Percentiles rank a stretch among this genome's conserved stretches.
Evolutionary conservation across 495 filamentous ascomycete species (phyloP).

Genomic region (Aspergillus avenaceus): DNA sequence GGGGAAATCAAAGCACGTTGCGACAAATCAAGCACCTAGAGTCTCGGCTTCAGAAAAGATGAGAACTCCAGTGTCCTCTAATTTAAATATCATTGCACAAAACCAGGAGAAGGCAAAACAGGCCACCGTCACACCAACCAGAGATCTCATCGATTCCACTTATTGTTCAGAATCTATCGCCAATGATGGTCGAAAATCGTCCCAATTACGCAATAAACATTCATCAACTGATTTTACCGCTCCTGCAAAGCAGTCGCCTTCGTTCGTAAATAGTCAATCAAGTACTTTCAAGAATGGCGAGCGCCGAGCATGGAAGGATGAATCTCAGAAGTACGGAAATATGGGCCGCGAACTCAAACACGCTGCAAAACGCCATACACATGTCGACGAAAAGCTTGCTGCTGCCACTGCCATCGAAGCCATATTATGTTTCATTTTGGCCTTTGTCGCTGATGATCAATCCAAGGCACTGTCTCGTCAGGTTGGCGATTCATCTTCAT

Average conservation of each 20-base stretch:
- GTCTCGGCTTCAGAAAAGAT: conserved; percentile 20
- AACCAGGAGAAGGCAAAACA: conserved; percentile 26
- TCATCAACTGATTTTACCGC: conserved; percentile 22
- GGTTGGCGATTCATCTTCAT: conserved; percentile 37
- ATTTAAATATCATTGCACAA: conserved; percentile 5
- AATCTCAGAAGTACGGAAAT: conserved; percentile 37
- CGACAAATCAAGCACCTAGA: conserved; percentile 16
- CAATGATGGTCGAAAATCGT: conserved; percentile 27
- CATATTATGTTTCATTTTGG: conserved; percentile 46
- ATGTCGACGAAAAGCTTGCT: conserved; percentile 35
- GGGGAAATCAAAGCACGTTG: conserved; percentile 15
- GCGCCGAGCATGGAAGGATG: conserved; percentile 40
- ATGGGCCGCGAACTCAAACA: conserved; percentile 49
- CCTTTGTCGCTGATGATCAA: conserved; percentile 46
- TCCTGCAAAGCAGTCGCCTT: conserved; percentile 23
- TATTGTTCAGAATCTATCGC: conserved; percentile 23
- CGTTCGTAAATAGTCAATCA: conserved; percentile 20
- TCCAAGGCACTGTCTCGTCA: conserved; percentile 30
- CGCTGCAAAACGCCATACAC: conserved; percentile 37
- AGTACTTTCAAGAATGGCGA: conserved; percentile 29
- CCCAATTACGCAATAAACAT: conserved; percentile 21
- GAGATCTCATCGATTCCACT: conserved; percentile 23
- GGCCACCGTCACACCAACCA: conserved; percentile 24
- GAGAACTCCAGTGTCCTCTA: conserved; percentile 16
- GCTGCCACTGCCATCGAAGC: conserved; percentile 44